Conservation (phyloP, 129 eudicot genomes). For the Pseudognaphalium luteoalbum region DNA sequence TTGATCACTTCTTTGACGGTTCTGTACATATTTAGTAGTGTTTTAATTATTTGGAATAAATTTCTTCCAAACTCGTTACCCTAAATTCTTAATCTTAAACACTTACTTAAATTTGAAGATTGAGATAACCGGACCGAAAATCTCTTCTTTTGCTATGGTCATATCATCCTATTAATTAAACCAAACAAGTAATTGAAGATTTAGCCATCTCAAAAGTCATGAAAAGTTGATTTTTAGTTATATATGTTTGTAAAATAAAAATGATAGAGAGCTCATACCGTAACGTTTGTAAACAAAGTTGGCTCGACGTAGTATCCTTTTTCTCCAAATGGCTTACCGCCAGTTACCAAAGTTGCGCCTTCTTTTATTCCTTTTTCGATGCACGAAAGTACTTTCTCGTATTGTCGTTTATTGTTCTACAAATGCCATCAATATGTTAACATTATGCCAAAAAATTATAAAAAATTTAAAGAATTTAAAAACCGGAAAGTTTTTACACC, state of each 20-base stretch:
- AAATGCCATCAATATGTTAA: background rate
- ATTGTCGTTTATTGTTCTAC: constrained; percentile 58
- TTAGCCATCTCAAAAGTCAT: too few relatives aligned
- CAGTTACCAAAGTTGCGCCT: constrained; percentile 68
- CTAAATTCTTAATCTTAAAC: too few relatives aligned
- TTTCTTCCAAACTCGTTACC: too few relatives aligned
- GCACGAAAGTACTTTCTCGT: constrained; percentile 51
- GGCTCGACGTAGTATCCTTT: constrained; percentile 72
- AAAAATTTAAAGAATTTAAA: background rate
- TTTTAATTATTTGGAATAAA: background rate
- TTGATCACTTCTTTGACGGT: constrained; percentile 66
- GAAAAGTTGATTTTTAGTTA: too few relatives aligned
- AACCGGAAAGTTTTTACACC: constrained; percentile 21
- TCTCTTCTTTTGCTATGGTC: constrained; percentile 68
- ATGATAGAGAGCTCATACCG: constrained; percentile 28
- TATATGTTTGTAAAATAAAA: constrained; percentile 14
- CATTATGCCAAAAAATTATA: background rate
- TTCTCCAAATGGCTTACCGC: constrained; percentile 55
- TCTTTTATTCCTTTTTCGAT: constrained; percentile 66
- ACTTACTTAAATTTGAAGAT: constrained; percentile 75
- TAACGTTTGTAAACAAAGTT: constrained; percentile 58
- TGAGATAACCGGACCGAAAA: constrained; percentile 73
- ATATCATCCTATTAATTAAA: constrained; percentile 54
- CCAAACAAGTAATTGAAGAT: background rate
- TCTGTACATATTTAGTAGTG: constrained; percentile 19